phyloP scores from a whole-genome alignment of 2,329 filamentous ascomycete genomes.

The Acarospora socialis region DNA sequence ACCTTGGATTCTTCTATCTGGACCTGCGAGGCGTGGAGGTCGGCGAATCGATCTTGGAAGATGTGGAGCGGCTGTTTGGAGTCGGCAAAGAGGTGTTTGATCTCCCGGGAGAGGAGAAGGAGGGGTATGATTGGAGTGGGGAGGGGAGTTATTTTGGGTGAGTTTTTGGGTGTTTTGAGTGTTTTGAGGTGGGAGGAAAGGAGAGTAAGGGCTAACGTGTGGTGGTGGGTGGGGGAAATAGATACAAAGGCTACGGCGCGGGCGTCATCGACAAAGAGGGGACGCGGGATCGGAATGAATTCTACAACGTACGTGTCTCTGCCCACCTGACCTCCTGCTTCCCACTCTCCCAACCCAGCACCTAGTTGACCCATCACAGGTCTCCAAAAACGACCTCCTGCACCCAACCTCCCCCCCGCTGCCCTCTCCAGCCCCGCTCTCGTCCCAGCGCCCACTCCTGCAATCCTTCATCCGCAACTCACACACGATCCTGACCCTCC shows the following conservation, averaged over 20 bases:
- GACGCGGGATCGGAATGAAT: conserved; percentile 38
- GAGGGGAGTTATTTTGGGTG: conserved; percentile 41
- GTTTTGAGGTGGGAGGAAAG: too few species aligned
- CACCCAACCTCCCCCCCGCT: conserved; percentile 22
- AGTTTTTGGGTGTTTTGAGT: too few species aligned
- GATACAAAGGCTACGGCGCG: conserved; percentile 34
- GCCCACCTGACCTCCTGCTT: background rate
- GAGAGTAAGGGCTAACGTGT: too few species aligned
- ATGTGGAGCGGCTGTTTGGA: conserved; percentile 33
- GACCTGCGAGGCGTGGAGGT: conserved; percentile 28
- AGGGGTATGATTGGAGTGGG: conserved; percentile 38
- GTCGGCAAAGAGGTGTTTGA: conserved; percentile 34
- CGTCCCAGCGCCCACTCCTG: conserved; percentile 23
- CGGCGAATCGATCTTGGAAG: conserved; percentile 27
- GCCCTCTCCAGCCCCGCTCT: conserved; percentile 30
- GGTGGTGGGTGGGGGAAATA: too few species aligned
- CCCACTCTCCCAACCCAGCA: conserved; percentile 5
- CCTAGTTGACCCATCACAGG: too few species aligned
- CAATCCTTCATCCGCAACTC: conserved; percentile 30
- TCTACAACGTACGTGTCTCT: conserved; percentile 34
- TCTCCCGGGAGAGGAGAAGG: conserved; percentile 36
- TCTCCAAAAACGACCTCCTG: conserved; percentile 40
- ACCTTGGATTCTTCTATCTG: conserved; percentile 45
- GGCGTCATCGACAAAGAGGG: conserved; percentile 34
- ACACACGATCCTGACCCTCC: conserved; percentile 31